Percentiles rank a stretch among this genome's conserved stretches.
phyloP scores from a whole-genome alignment of 495 filamentous ascomycete genomes.

The Aspergillus steynii region DNA sequence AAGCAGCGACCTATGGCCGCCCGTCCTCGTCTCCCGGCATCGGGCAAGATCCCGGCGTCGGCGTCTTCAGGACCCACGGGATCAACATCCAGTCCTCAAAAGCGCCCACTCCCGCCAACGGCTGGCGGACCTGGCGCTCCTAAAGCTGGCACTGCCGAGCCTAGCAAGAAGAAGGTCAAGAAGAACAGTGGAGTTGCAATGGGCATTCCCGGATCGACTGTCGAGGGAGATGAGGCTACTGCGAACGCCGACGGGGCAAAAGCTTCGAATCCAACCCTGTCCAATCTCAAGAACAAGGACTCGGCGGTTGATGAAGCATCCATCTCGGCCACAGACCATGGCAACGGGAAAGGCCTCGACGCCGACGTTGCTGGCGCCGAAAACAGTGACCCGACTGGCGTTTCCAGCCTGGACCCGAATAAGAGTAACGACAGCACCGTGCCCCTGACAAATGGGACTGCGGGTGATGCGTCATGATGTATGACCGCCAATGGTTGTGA shows the following conservation, averaged over 20 bases:
- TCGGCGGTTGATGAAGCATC: conserved; percentile 12
- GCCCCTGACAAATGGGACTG: conserved; percentile 38
- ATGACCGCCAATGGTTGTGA: conserved; percentile 9
- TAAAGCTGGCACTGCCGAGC: conserved; percentile 33
- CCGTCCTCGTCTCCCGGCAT: conserved; percentile 82
- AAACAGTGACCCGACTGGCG: conserved; percentile 1
- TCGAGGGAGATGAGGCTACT: conserved; percentile 35
- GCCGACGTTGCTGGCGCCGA: conserved; percentile 13
- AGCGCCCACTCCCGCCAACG: conserved; percentile 61
- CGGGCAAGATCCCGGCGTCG: conserved; percentile 74
- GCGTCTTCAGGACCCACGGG: conserved; percentile 32
- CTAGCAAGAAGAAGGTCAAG: conserved; percentile 50
- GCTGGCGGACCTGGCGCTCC: conserved; percentile 18
- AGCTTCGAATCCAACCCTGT: conserved; percentile 15
- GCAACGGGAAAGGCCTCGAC: neutral
- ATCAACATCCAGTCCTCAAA: conserved; percentile 68
- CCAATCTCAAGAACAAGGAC: conserved; percentile 21
- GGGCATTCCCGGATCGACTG: conserved; percentile 30
- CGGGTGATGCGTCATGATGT: conserved; percentile 28
- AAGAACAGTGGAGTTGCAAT: conserved; percentile 43
- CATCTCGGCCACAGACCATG: neutral
- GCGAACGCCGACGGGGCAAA: conserved; percentile 24
- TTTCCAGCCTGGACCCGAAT: conserved; percentile 8
- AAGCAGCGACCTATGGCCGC: conserved; percentile 82
- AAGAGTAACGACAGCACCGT: conserved; percentile 17